Evolutionary conservation across 2,329 filamentous ascomycete genomes (phyloP).

Genomic region (Zasmidium angulare): DNA sequence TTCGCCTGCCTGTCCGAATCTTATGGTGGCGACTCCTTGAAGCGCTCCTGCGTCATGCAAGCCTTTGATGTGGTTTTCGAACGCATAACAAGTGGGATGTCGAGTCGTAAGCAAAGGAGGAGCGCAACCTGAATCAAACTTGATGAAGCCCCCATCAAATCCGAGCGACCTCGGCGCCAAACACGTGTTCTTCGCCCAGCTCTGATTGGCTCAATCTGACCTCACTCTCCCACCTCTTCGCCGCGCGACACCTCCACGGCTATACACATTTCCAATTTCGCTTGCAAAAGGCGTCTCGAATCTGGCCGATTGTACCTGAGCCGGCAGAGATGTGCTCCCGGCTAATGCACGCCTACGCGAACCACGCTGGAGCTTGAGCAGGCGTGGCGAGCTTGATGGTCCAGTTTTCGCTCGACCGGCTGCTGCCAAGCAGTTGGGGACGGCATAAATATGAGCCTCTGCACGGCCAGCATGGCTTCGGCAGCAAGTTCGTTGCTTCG

Average conservation of each 20-base stretch:
- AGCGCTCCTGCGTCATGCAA: no score
- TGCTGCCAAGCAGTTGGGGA: background rate
- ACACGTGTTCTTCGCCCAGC: background rate
- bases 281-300: background rate
- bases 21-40: no score
- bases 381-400: background rate
- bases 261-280: background rate
- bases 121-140: no score
- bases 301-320: background rate
- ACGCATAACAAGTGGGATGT: no score
- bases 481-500: background rate
- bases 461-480: background rate
- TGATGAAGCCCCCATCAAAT: background rate
- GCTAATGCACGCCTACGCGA: background rate
- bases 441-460: constrained; percentile 9
- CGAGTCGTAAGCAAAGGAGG: no score
- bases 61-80: no score
- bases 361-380: background rate
- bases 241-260: background rate
- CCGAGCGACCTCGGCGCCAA: background rate
- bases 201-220: background rate
- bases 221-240: background rate
- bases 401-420: background rate
- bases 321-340: background rate
- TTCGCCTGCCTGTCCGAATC: no score